Conservation (phyloP, 1,284 basidiomycete species). For the Naganishia liquefaciens region DNA sequence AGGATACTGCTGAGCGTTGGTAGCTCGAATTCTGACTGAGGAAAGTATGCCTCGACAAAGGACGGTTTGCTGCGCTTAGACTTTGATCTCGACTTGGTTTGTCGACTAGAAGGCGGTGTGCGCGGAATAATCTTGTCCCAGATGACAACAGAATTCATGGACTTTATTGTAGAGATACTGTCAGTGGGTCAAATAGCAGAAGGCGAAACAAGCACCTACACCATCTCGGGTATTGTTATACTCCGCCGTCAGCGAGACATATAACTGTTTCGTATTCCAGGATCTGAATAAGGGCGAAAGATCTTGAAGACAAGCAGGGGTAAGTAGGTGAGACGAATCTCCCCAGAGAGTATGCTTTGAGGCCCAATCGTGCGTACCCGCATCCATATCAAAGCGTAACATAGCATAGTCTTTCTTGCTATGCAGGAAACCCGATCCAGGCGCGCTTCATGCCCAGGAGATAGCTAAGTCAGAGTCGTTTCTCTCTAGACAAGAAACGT, state of each 20-base stretch:
- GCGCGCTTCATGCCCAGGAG: background rate
- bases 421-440: conserved; percentile 40
- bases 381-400: conserved; percentile 50
- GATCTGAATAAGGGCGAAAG: conserved; percentile 50
- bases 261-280: conserved; percentile 56
- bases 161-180: conserved; percentile 17
- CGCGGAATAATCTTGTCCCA: conserved; percentile 54
- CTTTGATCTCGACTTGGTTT: conserved; percentile 2
- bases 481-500: background rate
- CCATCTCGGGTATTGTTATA: conserved; percentile 41
- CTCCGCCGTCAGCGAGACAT: conserved; percentile 52
- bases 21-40: conserved; percentile 34
- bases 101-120: conserved; percentile 13
- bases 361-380: conserved; percentile 32
- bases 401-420: conserved; percentile 49
- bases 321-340: background rate
- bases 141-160: conserved; percentile 50
- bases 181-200: background rate
- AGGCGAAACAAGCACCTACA: conserved; percentile 27
- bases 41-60: conserved; percentile 21
- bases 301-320: conserved; percentile 35
- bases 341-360: no score
- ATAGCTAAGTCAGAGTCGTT: background rate
- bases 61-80: conserved; percentile 39
- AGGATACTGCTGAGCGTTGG: conserved; percentile 29